These are phyloP conservation scores for Phytophthora pistaciae DNA, from an alignment of 352 stramenopile genomes.

Conservation along the genomic window DNA sequence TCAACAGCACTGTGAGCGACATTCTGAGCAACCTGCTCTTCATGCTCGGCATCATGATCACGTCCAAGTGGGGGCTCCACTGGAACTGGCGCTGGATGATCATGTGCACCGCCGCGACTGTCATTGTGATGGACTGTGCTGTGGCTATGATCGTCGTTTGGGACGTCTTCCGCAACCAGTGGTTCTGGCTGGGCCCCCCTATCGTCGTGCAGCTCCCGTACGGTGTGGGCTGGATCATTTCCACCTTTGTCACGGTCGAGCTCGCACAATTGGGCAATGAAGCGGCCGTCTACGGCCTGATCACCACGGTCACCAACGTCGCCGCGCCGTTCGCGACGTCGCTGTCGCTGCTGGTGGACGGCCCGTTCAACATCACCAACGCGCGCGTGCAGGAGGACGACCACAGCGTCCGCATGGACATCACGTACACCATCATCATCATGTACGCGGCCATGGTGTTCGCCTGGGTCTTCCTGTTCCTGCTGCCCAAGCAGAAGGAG, in stretches of 20 bases:
- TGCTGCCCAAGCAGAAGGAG: slow-evolving; percentile 33
- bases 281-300: slow-evolving; percentile 24
- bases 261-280: slow-evolving; percentile 27
- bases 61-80: slow-evolving; percentile 38
- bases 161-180: slow-evolving; percentile 30
- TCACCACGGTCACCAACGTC: slow-evolving; percentile 25
- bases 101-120: slow-evolving; percentile 8
- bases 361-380: slow-evolving; percentile 26
- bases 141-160: slow-evolving; percentile 24
- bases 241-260: slow-evolving; percentile 27
- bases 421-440: slow-evolving; percentile 33
- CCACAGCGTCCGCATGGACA: slow-evolving; percentile 26
- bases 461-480: slow-evolving; percentile 23
- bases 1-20: slow-evolving; percentile 39
- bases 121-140: slow-evolving; percentile 19
- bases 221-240: slow-evolving; percentile 31
- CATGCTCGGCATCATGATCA: slow-evolving; percentile 44
- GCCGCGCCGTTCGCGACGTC: slow-evolving; percentile 23
- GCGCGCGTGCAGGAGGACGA: slow-evolving; percentile 21
- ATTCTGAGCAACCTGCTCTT: slow-evolving; percentile 48
- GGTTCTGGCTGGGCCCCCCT: slow-evolving; percentile 27
- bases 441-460: slow-evolving; percentile 30
- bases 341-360: slow-evolving; percentile 18
- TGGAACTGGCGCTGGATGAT: slow-evolving; percentile 36
- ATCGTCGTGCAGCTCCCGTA: slow-evolving; percentile 33